phyloP scores from a whole-genome alignment of 768 basidiomycete genomes.

The Strobilomyces confusus region DNA sequence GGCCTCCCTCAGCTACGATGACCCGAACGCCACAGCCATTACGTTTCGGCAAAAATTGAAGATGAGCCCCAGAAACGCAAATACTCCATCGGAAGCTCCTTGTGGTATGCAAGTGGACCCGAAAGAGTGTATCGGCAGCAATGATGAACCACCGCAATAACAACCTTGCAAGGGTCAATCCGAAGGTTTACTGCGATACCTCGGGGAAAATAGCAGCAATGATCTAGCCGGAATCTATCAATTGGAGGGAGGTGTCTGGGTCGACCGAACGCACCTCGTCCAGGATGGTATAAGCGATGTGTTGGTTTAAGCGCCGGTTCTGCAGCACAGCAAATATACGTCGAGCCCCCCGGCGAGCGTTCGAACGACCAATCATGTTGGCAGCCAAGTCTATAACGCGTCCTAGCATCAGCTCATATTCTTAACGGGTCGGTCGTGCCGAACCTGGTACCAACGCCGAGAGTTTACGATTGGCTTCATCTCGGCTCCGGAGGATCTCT shows the following conservation, averaged over 20 bases:
- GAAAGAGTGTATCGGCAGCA: not conserved
- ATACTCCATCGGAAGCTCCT: conserved; percentile 1
- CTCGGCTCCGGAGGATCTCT: conserved; percentile 75
- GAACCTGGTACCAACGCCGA: conserved; percentile 88
- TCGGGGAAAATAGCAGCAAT: conserved; percentile 63
- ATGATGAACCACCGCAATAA: not conserved
- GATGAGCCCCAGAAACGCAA: conserved; percentile 9
- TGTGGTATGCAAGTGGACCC: conserved; percentile 18
- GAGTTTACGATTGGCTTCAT: conserved; percentile 87
- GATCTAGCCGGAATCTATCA: conserved; percentile 36
- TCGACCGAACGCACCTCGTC: conserved; percentile 66
- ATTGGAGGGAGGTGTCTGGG: not conserved
- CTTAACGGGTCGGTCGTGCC: conserved; percentile 1
- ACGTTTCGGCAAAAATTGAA: conserved; percentile 41
- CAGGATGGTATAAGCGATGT: conserved; percentile 80
- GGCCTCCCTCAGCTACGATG: conserved; percentile 50
- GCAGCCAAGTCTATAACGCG: conserved; percentile 74
- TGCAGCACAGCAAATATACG: conserved; percentile 92
- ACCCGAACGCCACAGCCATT: conserved; percentile 56
- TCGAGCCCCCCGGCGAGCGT: conserved; percentile 88
- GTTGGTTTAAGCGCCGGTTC: conserved; percentile 91
- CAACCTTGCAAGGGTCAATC: not conserved
- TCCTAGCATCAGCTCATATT: not conserved
- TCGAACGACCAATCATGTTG: conserved; percentile 97
- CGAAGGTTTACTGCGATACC: conserved; percentile 5